These are phyloP conservation scores for Stygiomarasmius scandens DNA, from an alignment of 1,284 basidiomycete genomes.

Conservation along the genomic window DNA sequence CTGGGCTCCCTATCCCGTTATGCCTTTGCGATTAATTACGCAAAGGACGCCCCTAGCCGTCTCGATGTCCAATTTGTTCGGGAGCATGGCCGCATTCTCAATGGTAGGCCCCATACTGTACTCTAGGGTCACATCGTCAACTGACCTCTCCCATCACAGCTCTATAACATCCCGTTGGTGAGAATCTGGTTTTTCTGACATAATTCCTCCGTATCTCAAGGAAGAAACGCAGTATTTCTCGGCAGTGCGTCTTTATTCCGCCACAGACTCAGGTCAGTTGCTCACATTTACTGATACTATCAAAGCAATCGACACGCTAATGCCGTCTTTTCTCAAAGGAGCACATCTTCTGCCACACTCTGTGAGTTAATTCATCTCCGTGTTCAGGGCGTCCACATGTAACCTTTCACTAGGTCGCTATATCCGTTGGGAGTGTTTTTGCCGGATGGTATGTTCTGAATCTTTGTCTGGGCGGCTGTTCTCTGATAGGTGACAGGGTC, in stretches of 20 bases:
- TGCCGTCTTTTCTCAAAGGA: conserved; percentile 36
- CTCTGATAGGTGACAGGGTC: conserved; percentile 49
- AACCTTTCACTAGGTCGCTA: conserved; percentile 53
- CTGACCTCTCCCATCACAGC: conserved; percentile 41
- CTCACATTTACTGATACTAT: neutral
- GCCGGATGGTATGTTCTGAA: conserved; percentile 73
- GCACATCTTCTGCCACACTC: conserved; percentile 88
- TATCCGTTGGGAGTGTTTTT: conserved; percentile 80
- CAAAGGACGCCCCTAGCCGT: conserved; percentile 80
- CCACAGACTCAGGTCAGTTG: conserved; percentile 69
- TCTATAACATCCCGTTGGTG: conserved; percentile 85
- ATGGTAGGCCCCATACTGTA: conserved; percentile 51
- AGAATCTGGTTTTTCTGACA: conserved; percentile 27
- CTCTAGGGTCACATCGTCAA: conserved; percentile 7
- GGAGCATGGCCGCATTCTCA: conserved; percentile 76
- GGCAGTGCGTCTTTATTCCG: conserved; percentile 76
- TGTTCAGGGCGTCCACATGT: conserved; percentile 13
- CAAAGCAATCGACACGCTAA: neutral
- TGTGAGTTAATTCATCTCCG: conserved; percentile 18
- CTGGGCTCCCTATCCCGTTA: conserved; percentile 79
- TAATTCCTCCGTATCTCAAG: conserved; percentile 14
- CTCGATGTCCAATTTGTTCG: conserved; percentile 79
- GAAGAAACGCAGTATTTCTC: conserved; percentile 67
- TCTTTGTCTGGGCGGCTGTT: conserved; percentile 4
- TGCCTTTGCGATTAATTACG: conserved; percentile 79